Base-by-base conservation (phyloP, 169 alveolate genomes). In the Sarcocystis neurona region DNA sequence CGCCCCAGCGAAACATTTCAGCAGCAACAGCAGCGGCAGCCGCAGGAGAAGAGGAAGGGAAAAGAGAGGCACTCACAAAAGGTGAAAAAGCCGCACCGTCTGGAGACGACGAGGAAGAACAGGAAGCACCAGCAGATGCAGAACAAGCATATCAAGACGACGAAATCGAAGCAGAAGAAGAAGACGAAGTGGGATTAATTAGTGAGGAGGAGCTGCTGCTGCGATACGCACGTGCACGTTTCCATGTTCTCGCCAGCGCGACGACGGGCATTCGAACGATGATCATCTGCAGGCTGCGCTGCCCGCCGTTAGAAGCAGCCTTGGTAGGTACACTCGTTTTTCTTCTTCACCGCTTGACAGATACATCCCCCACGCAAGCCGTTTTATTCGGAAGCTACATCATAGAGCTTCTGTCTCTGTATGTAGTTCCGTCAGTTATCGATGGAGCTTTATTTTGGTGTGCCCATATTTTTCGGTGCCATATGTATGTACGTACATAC, bases 291-390 rank as follows among this genome's bases (percentile, higher is more conserved):
- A 39, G 82, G 27, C 82, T 72, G 39, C 82, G 82, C 32, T 72
- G 82, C 39, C 58, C 82, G 39, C 82, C 82, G 10, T 39, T 72
- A 39, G 82, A 72, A 27, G 82, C 66, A 53, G 66, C 23, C 23
- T 12, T 53, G 66, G 23, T 53, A 15, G 12, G 12, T 23, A 23
- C 66, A 23, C 23, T 12, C 66, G 66, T 53, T 23, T 53, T 23
- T 53, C 66, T 53, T 53, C 66, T 53, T 53, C n/a, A n/a, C n/a
- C n/a, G n/a, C n/a, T n/a, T n/a, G n/a, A n/a, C n/a, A n/a, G n/a
- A n/a, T n/a, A n/a, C n/a, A n/a, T n/a, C n/a, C n/a, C n/a, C n/a
- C n/a, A n/a, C n/a, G n/a, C n/a, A n/a, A n/a, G n/a, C n/a, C n/a
- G n/a, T n/a, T n/a, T n/a, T n/a, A n/a, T n/a, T n/a, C n/a, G n/a